Evolutionary conservation across 202 grass and related monocot genomes (phyloP).

Genomic region (Zoysia matrella): DNA sequence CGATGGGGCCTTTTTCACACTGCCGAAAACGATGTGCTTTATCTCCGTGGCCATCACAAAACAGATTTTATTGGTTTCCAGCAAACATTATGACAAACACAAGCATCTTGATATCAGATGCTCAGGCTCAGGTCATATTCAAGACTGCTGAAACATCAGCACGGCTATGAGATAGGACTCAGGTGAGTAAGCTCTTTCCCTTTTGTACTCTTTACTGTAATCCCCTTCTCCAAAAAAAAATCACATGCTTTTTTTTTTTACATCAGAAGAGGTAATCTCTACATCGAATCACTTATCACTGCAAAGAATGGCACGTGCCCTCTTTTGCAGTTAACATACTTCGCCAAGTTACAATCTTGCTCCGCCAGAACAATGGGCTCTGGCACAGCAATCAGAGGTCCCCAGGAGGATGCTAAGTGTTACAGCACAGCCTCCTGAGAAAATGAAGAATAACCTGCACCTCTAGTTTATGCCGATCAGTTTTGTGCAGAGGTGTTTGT

Average conservation of each 20-base stretch:
- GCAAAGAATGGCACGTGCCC: conserved; percentile 30
- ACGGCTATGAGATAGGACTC: not conserved
- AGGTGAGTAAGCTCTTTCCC: not conserved
- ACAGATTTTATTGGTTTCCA: not conserved
- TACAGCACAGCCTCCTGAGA: conserved; percentile 28
- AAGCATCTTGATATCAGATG: not conserved
- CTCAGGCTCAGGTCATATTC: conserved; percentile 22
- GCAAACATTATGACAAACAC: not conserved
- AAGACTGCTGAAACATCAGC: conserved; percentile 20
- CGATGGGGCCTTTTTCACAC: conserved; percentile 7
- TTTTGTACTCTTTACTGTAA: conserved; percentile 5
- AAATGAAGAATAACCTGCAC: conserved; percentile 36
- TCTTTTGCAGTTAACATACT: conserved; percentile 41
- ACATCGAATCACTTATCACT: not conserved
- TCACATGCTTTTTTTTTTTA: conserved; percentile 20
- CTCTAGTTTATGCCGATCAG: conserved; percentile 44
- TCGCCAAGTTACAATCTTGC: conserved; percentile 32
- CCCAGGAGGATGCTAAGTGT: conserved; percentile 41
- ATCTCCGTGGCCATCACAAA: not conserved
- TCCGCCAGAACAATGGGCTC: conserved; percentile 21
- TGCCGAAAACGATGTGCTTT: not conserved
- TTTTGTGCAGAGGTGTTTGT: conserved; percentile 32
- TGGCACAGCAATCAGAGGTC: conserved; percentile 18
- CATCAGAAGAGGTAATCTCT: conserved; percentile 16
- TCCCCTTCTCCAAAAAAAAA: conserved; percentile 30